Evolutionary conservation across 2,329 filamentous ascomycete species (phyloP).

Genomic region (Paramyrothecium sp.): DNA sequence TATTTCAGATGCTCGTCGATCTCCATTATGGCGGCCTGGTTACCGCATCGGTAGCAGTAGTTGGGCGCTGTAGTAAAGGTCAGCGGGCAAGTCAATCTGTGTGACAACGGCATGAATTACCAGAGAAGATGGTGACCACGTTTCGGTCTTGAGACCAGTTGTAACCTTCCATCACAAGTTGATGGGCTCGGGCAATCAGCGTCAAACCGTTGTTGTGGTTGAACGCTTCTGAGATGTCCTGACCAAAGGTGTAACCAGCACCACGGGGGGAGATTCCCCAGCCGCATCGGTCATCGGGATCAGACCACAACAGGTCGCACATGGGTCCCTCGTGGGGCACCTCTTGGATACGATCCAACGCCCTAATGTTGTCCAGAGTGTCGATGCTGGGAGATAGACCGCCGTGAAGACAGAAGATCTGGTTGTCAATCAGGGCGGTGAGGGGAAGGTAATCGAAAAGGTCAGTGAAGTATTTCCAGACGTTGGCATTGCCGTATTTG

Average conservation of each 20-base stretch:
- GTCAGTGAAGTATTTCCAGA: conserved; percentile 96
- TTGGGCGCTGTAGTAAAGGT: conserved; percentile 61
- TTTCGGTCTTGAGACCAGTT: conserved; percentile 99
- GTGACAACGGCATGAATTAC: conserved; percentile 42
- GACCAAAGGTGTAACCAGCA: conserved; percentile 92
- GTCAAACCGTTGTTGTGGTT: conserved; percentile 99
- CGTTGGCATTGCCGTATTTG: conserved; percentile 95
- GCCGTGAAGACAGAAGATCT: conserved; percentile 98
- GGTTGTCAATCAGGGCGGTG: conserved; percentile 96
- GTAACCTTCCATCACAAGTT: conserved; percentile 99
- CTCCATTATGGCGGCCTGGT: conserved; percentile 99
- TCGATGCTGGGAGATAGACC: conserved; percentile 95
- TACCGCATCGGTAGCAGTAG: conserved; percentile 98
- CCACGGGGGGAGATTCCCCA: conserved; percentile 96
- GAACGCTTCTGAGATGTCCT: conserved; percentile 98
- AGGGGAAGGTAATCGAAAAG: conserved; percentile 98
- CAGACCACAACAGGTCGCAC: conserved; percentile 97
- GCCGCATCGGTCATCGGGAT: conserved; percentile 93
- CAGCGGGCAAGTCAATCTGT: not conserved
- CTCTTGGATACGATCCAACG: conserved; percentile 94
- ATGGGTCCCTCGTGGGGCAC: conserved; percentile 98
- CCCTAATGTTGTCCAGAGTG: conserved; percentile 92
- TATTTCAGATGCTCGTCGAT: conserved; percentile 99
- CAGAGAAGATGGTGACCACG: conserved; percentile 98
- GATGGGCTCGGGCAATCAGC: conserved; percentile 92